phyloP scores from a whole-genome alignment of 2,329 filamentous ascomycete genomes.

The Emmonsiellopsis sp. region DNA sequence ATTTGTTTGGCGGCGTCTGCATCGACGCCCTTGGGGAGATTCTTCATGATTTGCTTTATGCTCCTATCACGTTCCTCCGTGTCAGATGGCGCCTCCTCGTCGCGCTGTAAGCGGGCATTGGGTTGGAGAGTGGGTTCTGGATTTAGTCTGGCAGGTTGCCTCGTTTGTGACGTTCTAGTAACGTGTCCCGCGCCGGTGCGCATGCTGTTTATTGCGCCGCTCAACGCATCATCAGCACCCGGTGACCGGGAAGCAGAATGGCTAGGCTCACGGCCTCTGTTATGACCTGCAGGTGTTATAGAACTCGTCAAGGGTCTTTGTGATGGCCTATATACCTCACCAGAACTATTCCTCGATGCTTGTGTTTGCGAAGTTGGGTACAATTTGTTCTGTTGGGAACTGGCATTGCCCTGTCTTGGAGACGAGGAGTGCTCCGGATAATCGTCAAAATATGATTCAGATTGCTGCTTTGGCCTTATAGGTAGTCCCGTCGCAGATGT shows the following conservation, averaged over 20 bases:
- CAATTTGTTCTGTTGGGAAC: background rate
- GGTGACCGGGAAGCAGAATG: constrained; percentile 11
- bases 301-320: background rate
- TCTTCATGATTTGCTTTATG: constrained; percentile 60
- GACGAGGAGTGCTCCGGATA: constrained; percentile 24
- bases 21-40: constrained; percentile 74
- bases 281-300: background rate
- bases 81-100: constrained; percentile 30
- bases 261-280: background rate
- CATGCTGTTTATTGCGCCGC: constrained; percentile 1
- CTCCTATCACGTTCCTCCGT: constrained; percentile 46
- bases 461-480: constrained; percentile 30
- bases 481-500: constrained; percentile 22
- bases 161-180: constrained; percentile 8
- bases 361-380: background rate
- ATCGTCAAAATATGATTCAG: constrained; percentile 25
- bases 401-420: background rate
- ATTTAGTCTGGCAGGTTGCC: constrained; percentile 26
- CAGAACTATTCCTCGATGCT: background rate
- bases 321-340: background rate
- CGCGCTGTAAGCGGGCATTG: constrained; percentile 14
- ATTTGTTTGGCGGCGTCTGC: constrained; percentile 78
- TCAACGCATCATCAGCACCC: constrained; percentile 2
- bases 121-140: constrained; percentile 7
- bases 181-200: background rate